Evolutionary conservation across 805 yeast species (phyloP), one percentile per base, ranked within the genome.

Genomic region (Ogataea sp.): DNA sequence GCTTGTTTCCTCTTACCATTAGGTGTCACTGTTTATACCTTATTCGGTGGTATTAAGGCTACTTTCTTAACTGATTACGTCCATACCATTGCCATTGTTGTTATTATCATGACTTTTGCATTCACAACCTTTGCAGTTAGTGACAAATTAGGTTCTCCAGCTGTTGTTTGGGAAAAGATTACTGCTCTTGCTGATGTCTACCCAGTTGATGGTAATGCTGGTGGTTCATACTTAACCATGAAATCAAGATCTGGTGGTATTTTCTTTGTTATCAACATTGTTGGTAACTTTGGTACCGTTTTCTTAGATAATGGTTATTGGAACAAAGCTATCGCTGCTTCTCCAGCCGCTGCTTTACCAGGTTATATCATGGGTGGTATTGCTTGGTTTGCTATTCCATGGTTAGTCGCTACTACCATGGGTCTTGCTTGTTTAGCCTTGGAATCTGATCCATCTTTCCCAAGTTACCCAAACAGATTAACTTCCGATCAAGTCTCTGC

Each of bases 301-400:
- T 86, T 83, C 57, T 63, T 86, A 51, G 96, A 86, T 58, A 82
- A 82, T 49, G 93, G 94, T 21, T 87, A 86, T 62, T 85, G 88
- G 79, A 83, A 83, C 63, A 86, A 86, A 63, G 94, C 94, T 11
- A 83, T 87, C 56, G 86, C 94, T 23, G 80, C 90, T 8, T 72
- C 81, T 43, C 94, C 95, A 18, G 83, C 78, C 10, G 79, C 93
- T 34, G 86, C 94, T 24, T 65, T 87, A 48, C 90, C 93, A 7
- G 96, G 95, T 18, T 88, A 88, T 59, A 78, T 85, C 20, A 62
- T 84, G 42, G 96, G 96, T 42, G 96, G 96, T 23, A 59, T 88
- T 34, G 83, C 90, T 0, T 88, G 96, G 96, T 82, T 85, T 56
- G 89, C 95, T 7, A 80, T 88, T 47, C 96, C 96, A 35, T 81